Conservation (phyloP, 768 basidiomycete genomes). For the Lactifluus piperatus region DNA sequence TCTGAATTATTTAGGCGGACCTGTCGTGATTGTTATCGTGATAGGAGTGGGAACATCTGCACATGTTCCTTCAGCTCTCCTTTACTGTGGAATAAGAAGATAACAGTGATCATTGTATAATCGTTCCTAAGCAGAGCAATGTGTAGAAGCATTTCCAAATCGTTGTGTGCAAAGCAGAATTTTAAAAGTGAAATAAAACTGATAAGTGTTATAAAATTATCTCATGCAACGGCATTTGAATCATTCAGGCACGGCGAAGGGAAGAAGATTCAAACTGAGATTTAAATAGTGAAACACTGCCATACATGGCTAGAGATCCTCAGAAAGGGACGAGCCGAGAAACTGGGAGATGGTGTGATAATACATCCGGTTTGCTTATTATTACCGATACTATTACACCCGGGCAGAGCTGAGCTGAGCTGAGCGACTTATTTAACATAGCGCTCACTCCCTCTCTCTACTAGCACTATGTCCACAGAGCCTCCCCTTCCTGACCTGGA, state of each 20-base stretch:
- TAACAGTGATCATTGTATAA: constrained; percentile 15
- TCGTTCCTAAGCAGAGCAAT: background rate
- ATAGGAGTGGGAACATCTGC: constrained; percentile 13
- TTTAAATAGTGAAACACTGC: background rate
- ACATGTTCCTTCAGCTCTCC: constrained; percentile 6
- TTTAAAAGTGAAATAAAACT: background rate
- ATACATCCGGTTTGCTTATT: background rate
- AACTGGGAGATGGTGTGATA: background rate
- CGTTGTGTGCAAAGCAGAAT: too few relatives aligned
- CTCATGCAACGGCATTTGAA: background rate
- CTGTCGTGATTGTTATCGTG: constrained; percentile 21
- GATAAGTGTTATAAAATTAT: background rate
- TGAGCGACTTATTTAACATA: too few relatives aligned
- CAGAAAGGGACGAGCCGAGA: background rate
- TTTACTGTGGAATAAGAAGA: constrained; percentile 19
- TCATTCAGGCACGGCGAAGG: too few relatives aligned
- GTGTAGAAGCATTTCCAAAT: background rate
- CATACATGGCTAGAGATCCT: too few relatives aligned
- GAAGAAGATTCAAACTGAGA: background rate
- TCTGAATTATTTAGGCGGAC: background rate
- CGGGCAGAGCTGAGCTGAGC: too few relatives aligned
- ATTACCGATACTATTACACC: background rate
- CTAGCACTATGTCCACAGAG: constrained; percentile 4
- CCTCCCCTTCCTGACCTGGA: constrained; percentile 14
- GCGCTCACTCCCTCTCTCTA: too few relatives aligned